Base-by-base conservation (phyloP, 2,329 filamentous ascomycete genomes). In the Ophiostoma quercus region DNA sequence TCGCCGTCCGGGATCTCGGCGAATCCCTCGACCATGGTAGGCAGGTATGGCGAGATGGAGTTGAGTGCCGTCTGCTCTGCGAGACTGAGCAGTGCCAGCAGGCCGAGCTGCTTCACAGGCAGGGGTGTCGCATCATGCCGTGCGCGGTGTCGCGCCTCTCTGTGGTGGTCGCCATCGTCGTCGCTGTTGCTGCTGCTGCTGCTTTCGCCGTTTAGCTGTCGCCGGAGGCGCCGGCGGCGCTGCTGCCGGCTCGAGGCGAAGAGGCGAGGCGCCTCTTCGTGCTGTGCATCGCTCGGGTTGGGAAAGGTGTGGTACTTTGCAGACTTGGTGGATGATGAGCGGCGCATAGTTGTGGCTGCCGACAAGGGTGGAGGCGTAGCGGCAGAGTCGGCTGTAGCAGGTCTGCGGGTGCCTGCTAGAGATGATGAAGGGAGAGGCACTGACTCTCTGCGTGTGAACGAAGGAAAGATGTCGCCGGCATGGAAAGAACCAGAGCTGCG, bases 61-160 rank as follows among this genome's bases (percentile, higher is more conserved):
- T 99, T 99, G 77, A 99, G 85, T 0, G 95, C 95, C 0, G 94
- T 98, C 82, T 99, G 95, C 78, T 99, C 95, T 69, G 92, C 91
- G 29, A 99, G 84, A 7, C 94, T 94, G 71, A 99, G 91, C 73
- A 97, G 82, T 1, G 94, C 94, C 43, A 99, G 83, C 14, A 98
- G 86, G 5, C 88, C 85, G 72, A 99, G 89, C 81, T 98, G 95
- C 74, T 84, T 88, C 73, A 88, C 87, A 0, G 95, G 95, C 22
- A 99, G 81, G 0, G 94, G 94, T 1, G 92, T 92, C 39, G 65
- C 65, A 22, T 43, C n/a, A 22, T 43, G 22, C 3, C 65, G 39
- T 29, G 68, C 76, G 34, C 66, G 69, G 29, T 51, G 60, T 22
- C 60, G 76, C 68, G 34, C 34, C 9, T 14, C 29, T 34, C 34